Conservation (phyloP, 2,329 filamentous ascomycete genomes). For the Aspergillus tubingensis region DNA sequence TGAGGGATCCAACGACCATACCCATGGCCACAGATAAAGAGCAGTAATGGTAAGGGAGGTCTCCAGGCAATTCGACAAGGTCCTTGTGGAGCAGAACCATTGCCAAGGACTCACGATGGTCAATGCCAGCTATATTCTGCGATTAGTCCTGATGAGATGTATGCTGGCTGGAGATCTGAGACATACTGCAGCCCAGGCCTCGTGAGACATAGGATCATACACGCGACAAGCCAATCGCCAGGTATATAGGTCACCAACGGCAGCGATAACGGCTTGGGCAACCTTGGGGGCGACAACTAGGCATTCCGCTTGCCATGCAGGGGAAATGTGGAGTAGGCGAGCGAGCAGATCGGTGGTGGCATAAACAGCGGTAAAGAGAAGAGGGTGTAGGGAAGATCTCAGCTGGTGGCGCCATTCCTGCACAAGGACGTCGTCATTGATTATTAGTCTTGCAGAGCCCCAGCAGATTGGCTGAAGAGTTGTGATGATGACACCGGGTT, state of each 20-base stretch:
- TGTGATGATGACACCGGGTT: neutral
- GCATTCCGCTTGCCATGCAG: conserved; percentile 62
- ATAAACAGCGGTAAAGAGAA: conserved; percentile 78
- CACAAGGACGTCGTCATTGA: conserved; percentile 5
- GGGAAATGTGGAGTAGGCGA: conserved; percentile 55
- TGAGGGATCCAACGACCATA: conserved; percentile 55
- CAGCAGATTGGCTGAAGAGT: neutral
- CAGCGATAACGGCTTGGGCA: conserved; percentile 75
- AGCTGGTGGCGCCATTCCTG: conserved; percentile 92
- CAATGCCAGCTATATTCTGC: conserved; percentile 62
- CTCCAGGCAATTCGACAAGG: conserved; percentile 92
- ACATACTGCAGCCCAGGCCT: conserved; percentile 69
- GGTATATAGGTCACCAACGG: conserved; percentile 79
- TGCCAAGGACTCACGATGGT: conserved; percentile 84
- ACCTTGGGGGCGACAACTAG: conserved; percentile 73
- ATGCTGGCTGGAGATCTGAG: neutral
- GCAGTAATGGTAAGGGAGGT: conserved; percentile 81
- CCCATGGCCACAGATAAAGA: conserved; percentile 85
- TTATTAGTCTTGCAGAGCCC: conserved; percentile 6
- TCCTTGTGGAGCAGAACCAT: conserved; percentile 91
- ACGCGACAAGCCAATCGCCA: conserved; percentile 76
- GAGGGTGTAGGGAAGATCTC: conserved; percentile 88
- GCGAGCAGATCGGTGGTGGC: conserved; percentile 61
- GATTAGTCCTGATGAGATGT: conserved; percentile 19
- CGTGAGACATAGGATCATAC: conserved; percentile 65